A percentile compares a stretch with the other conserved stretches of the same genome.
phyloP scores from a whole-genome alignment of 192 early-diverging fungal species.

The Coemansia aciculifera region DNA sequence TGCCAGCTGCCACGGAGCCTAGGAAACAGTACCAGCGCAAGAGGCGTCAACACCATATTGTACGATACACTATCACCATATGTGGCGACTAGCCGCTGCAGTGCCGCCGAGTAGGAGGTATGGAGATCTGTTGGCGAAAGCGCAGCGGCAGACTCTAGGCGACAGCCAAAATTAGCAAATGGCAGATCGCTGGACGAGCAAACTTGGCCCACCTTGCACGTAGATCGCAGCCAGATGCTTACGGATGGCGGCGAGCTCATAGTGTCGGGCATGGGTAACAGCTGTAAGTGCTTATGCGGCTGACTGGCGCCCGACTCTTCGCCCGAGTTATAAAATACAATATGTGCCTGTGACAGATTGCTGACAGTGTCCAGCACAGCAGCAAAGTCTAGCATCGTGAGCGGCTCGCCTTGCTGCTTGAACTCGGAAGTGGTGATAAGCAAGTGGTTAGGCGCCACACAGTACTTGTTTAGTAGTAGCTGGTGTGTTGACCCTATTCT shows the following conservation, averaged over 20 bases:
- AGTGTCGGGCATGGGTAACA: conserved; percentile 56
- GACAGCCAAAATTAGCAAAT: conserved; percentile 43
- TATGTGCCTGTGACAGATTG: conserved; percentile 27
- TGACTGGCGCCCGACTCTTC: conserved; percentile 55
- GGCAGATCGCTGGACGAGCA: conserved; percentile 24
- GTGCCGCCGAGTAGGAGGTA: conserved; percentile 23
- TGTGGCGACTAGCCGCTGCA: conserved; percentile 11
- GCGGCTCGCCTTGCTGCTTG: conserved; percentile 56
- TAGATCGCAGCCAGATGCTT: conserved; percentile 25
- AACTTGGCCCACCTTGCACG: conserved; percentile 13
- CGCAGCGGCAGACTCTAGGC: conserved; percentile 11
- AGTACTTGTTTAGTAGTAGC: conserved; percentile 67
- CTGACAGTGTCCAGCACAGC: conserved; percentile 25
- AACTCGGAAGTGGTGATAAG: conserved; percentile 58
- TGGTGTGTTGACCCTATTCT: conserved; percentile 50
- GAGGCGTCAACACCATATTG: conserved; percentile 60
- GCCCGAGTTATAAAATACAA: conserved; percentile 56
- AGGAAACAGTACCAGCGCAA: conserved; percentile 61
- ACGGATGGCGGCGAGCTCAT: conserved; percentile 23
- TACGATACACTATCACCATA: conserved; percentile 48
- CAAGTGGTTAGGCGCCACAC: conserved; percentile 60
- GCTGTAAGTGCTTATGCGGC: conserved; percentile 69
- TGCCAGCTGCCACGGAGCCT: conserved; percentile 38
- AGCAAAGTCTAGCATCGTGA: conserved; percentile 33
- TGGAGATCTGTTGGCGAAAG: conserved; percentile 1